phyloP scores from a whole-genome alignment of 1,284 basidiomycete species.

The Taiwanofungus camphoratus region DNA sequence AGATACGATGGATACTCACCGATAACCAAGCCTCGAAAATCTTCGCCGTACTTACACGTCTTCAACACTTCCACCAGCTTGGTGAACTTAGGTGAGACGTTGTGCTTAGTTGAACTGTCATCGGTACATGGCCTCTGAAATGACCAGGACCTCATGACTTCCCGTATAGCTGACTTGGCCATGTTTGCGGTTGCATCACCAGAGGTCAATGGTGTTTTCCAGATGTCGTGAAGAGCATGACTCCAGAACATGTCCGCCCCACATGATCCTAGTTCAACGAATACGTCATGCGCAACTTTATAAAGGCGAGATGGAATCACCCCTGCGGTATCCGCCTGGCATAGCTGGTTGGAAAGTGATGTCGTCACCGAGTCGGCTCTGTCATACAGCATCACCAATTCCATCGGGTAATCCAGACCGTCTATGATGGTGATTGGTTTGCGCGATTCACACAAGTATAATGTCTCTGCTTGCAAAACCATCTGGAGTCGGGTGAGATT shows the following conservation, averaged over 20 bases:
- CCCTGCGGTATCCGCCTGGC: slow-evolving; percentile 33
- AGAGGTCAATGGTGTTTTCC: slow-evolving; percentile 41
- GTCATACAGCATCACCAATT: slow-evolving; percentile 43
- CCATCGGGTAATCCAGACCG: slow-evolving; percentile 29
- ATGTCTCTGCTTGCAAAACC: no score
- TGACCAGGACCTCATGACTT: no score
- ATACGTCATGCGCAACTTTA: slow-evolving; percentile 38
- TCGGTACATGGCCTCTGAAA: slow-evolving; percentile 62
- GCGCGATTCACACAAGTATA: no score
- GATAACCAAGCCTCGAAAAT: slow-evolving; percentile 60
- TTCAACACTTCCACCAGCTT: slow-evolving; percentile 53
- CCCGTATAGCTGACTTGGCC: no score
- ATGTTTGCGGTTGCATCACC: no score
- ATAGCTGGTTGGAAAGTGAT: slow-evolving; percentile 31
- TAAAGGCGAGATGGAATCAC: slow-evolving; percentile 35
- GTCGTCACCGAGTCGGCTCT: slow-evolving; percentile 19
- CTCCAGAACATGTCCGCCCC: slow-evolving; percentile 64
- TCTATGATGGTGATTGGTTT: no score
- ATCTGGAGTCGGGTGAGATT: no score
- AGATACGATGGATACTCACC: slow-evolving; percentile 34
- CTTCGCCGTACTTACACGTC: slow-evolving; percentile 44
- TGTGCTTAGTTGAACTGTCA: slow-evolving; percentile 46
- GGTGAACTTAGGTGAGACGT: slow-evolving; percentile 60
- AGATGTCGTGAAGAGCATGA: slow-evolving; percentile 37
- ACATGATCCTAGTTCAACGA: slow-evolving; percentile 52